Evolutionary conservation across 305 asterid species (phyloP), one percentile per base, ranked within the genome.

Genomic region (Plantago coronopus): DNA sequence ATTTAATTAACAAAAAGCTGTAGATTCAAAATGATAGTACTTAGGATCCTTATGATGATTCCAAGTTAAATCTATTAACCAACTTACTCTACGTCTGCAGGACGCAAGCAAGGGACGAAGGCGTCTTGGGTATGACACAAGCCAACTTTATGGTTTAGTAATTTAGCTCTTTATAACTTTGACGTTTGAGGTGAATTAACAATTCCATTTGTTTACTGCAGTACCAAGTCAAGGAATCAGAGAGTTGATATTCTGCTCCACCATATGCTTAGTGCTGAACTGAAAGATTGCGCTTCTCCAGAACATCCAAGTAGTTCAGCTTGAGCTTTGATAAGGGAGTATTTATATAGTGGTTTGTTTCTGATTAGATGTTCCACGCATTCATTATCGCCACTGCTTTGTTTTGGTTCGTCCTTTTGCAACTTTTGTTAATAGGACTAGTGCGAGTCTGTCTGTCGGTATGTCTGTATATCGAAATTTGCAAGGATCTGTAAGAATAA

Each of bases 251-350:
- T 69, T 56, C 97, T 93, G 64, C 99, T 93, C 76, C 99, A 93
- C 83, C 99, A 82, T 63, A 93, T 93, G 94, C 63, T 93, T 79
- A 93, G 97, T 31, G 74, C 94, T 15, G 97, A 89, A 78, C 94
- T 93, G 57, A 61, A 85, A 5, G 71, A 74, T 67, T 14, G 72
- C 27, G 62, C 88, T 29, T 8, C 82, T 54, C 72, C 93, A 34
- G 81, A 66, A 73, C 63, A 50, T 61, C 14, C 14, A 20, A 27
- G 13, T 17, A 17, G 20, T 14, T 2, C 23, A 27, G 12, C 3
- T 16, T 19, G 9, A 34, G 2, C 22, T 8, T 19, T 21, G 34
- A 20, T 17, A 12, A 49, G 17, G 13, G n/a, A n/a, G n/a, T n/a
- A n/a, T n/a, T n/a, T 49, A 15, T 3, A 10, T 48, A 25, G 29